Base-by-base conservation (phyloP, 1,139 yeast genomes). In the Magnusiomyces ingens region DNA sequence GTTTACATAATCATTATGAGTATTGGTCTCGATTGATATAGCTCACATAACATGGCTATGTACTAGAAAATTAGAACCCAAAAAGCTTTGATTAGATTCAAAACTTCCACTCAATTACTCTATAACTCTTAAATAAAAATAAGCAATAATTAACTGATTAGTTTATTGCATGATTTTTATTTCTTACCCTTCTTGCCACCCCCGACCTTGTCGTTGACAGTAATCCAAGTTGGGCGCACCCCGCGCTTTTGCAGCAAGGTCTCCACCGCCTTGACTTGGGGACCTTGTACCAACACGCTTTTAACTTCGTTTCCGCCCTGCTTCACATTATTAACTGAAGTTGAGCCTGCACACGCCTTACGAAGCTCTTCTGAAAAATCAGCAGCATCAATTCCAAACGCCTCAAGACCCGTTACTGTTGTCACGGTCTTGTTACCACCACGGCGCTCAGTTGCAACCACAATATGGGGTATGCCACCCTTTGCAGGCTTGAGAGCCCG, bases 371-470 rank as follows among this genome's bases (percentile, higher is more conserved):
- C 82, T 1, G 95, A 83, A 21, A 93, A 70, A 8, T 75, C 73
- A 41, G 79, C 82, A 0, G 90, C 79, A 56, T 81, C 84, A 36
- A 91, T 77, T 53, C 77, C 75, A 67, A 81, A 93, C 3, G 74
- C 72, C 59, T 88, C 96, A 59, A 86, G 76, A 57, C 87, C 84
- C 26, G 78, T 73, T 0, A 91, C 79, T 49, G 82, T 75, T 0
- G 98, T 91, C 18, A 89, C 79, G 5, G 84, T 76, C 65, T 90
- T 91, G 56, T 95, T 76, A 0, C 97, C 96, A 55, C 87, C 83
- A 60, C 88, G 85, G 60, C 82, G 78, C 67, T 88, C 95, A 10
- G 91, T 84, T 10, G 81, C 70, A 18, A 93, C 78, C 43, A 76
- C 71, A 36, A 93, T 77, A 48, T 74, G 77, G 8, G 96, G 96